Percentiles rank a stretch among this genome's conserved stretches.
Conservation (phyloP, 495 filamentous ascomycete species). For the Xylaria scruposa region DNA sequence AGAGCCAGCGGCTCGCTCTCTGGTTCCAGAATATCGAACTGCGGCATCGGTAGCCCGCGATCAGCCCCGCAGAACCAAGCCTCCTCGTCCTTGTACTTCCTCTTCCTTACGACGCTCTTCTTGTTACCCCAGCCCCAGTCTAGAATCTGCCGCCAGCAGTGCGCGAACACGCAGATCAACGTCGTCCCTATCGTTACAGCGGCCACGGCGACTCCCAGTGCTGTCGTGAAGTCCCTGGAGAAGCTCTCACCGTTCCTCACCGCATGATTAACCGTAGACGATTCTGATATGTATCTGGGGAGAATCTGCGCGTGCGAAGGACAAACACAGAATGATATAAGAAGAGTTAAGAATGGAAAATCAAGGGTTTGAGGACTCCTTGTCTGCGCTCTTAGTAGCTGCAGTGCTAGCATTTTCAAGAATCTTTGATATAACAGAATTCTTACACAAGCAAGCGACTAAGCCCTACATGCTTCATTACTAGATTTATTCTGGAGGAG, state of each 20-base stretch:
- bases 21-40: neutral
- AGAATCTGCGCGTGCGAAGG: neutral
- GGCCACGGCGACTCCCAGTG: slow-evolving; percentile 25
- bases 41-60: slow-evolving; percentile 21
- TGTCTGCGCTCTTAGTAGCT: neutral
- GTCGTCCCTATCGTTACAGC: slow-evolving; percentile 24
- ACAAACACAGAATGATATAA: neutral
- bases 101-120: neutral
- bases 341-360: neutral
- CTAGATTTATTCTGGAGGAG: neutral
- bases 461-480: neutral
- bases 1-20: neutral
- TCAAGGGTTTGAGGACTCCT: neutral
- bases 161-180: slow-evolving; percentile 35
- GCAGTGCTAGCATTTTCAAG: neutral
- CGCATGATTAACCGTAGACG: neutral
- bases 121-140: neutral
- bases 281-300: neutral
- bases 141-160: slow-evolving; percentile 35
- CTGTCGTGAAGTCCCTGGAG: slow-evolving; percentile 33
- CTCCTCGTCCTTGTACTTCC: slow-evolving; percentile 15
- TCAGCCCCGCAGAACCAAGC: slow-evolving; percentile 16
- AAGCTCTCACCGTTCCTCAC: slow-evolving; percentile 18
- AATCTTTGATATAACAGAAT: no score
- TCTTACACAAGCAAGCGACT: neutral